These are phyloP conservation scores for Chenopodium berlandieri DNA, from an alignment of 148 eudicot genomes.

Conservation along the genomic window DNA sequence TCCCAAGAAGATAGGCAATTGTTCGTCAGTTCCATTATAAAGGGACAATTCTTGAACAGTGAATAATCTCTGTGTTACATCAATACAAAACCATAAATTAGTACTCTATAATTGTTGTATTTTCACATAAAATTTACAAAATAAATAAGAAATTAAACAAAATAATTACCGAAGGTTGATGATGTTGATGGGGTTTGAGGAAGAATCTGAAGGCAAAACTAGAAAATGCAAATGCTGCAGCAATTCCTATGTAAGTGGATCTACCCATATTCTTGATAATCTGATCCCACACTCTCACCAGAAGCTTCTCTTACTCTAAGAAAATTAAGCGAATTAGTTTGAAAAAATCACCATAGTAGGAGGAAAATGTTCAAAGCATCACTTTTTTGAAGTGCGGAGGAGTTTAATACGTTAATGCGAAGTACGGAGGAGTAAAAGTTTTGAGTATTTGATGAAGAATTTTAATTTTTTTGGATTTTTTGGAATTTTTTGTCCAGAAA, in stretches of 20 bases:
- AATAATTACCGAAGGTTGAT: slow-evolving; percentile 20
- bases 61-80: slow-evolving; percentile 43
- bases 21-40: slow-evolving; percentile 67
- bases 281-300: not conserved
- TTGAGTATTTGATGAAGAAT: too few species aligned
- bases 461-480: too few species aligned
- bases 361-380: too few species aligned
- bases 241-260: slow-evolving; percentile 45
- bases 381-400: too few species aligned
- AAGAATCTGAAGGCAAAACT: slow-evolving; percentile 41
- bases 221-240: slow-evolving; percentile 40
- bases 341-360: too few species aligned
- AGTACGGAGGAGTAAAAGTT: too few species aligned
- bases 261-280: slow-evolving; percentile 20
- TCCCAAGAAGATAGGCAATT: slow-evolving; percentile 62
- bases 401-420: too few species aligned
- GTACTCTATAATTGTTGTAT: not conserved
- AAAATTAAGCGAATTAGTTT: not conserved
- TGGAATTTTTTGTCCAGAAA: too few species aligned
- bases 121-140: not conserved
- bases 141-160: not conserved
- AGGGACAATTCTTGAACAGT: slow-evolving; percentile 53
- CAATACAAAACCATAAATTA: not conserved
- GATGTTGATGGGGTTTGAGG: slow-evolving; percentile 35
- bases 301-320: not conserved